phyloP scores from a whole-genome alignment of 495 filamentous ascomycete genomes.

The Podospora pseudopauciseta region DNA sequence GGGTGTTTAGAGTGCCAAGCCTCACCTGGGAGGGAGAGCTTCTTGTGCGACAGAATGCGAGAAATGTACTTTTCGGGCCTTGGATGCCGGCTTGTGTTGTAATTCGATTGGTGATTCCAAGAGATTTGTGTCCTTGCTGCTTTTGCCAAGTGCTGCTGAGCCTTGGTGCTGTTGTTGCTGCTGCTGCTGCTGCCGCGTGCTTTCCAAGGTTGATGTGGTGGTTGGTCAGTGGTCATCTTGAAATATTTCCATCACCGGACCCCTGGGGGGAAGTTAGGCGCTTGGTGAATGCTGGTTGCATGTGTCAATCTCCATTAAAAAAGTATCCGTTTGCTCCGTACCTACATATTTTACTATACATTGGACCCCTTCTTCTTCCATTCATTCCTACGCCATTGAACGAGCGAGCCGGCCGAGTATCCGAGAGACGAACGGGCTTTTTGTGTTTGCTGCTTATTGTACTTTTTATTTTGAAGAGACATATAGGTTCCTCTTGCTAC shows the following conservation, averaged over 20 bases:
- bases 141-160: neutral
- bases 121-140: neutral
- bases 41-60: neutral
- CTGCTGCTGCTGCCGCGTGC: no score
- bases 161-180: neutral
- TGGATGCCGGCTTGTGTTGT: neutral
- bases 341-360: neutral
- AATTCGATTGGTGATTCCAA: neutral
- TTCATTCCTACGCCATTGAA: neutral
- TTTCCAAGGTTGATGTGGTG: no score
- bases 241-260: neutral
- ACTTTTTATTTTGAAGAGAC: neutral
- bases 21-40: neutral
- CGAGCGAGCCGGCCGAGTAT: neutral
- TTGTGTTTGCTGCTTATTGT: neutral
- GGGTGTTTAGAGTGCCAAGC: neutral
- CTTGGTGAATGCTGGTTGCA: neutral
- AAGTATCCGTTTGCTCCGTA: neutral
- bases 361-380: neutral
- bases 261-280: neutral
- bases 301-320: neutral
- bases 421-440: neutral
- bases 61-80: neutral
- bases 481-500: no score
- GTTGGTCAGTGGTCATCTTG: no score